Evolutionary conservation across 1,284 basidiomycete species (phyloP), one percentile per base, ranked within the genome.

Genomic region (Ustilago shanxiensis): DNA sequence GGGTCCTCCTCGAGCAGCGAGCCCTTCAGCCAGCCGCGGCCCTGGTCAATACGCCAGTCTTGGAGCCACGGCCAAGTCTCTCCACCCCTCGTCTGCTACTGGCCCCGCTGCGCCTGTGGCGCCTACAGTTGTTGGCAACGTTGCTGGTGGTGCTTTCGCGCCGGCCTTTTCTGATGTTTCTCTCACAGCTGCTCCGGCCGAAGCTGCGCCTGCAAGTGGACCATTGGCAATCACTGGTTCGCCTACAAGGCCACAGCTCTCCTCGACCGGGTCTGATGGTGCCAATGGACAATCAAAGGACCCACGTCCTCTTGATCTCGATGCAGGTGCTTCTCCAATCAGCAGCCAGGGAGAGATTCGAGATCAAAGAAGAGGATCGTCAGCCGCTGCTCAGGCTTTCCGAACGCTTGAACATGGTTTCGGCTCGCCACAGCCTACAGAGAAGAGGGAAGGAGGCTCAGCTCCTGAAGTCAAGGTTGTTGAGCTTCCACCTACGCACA

Each of bases 1-100:
- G 8, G 60, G 60, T 14, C 73, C 73, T 44, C 49, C 74, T n/a
- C 41, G 74, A 56, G 74, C 74, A 16, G 29, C 55, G 16, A 77
- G 74, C 41, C 70, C 69, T 3, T 72, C 69, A 20, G 65, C 56
- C 7, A 50, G 31, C 6, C 66, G 74, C 3, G 66, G 66, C 7
- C 24, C 24, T 0, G 60, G 58, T 8, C 60, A 55, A 16, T 63
- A 62, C 28, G 50, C 61, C 2, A 72, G 66, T 45, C 50, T 76
- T 1, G 60, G 64, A 13, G 68, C 60, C 4, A 52, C 64, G 18
- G 68, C 72, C 50, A 51, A 68, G 49, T 57, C 68, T 29, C 52
- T 71, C 28, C 65, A 75, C 24, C 66, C 66, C 11, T 57, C 60
- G 39, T 64, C 70, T 33, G 70, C 70, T 26, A 47, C 58, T 9